A percentile compares a stretch with the other conserved stretches of the same genome.
Evolutionary conservation across 1,284 basidiomycete species (phyloP).

Genomic region (Ganoderma multipileum): DNA sequence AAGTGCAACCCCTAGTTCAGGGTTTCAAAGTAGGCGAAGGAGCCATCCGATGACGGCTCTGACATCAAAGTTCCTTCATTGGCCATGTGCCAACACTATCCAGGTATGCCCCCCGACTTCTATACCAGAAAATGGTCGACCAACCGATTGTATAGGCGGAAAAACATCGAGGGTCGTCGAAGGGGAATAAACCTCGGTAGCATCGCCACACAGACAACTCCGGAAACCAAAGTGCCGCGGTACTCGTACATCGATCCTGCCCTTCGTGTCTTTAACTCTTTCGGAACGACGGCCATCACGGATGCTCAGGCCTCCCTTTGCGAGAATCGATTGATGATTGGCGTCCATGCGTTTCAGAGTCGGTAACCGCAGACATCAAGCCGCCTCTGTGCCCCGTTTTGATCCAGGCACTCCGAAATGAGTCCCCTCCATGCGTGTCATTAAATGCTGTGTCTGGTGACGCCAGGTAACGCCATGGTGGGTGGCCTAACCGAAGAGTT

Average conservation of each 20-base stretch:
- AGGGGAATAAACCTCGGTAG: not conserved
- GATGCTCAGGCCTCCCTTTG: not conserved
- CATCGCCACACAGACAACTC: too few relatives aligned
- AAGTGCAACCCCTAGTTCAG: too few relatives aligned
- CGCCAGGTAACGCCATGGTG: not conserved
- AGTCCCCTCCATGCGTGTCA: not conserved
- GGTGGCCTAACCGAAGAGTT: not conserved
- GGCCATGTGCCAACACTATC: too few relatives aligned
- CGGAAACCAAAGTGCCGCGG: too few relatives aligned
- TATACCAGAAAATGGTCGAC: too few relatives aligned
- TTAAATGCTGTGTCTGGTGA: not conserved
- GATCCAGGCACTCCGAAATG: not conserved
- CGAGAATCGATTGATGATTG: not conserved
- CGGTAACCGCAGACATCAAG: not conserved
- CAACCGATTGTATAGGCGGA: too few relatives aligned
- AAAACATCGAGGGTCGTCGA: not conserved
- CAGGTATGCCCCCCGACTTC: too few relatives aligned
- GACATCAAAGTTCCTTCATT: too few relatives aligned
- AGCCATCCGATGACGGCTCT: too few relatives aligned
- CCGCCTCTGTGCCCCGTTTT: not conserved
- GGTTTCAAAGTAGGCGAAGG: too few relatives aligned
- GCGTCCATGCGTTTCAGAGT: not conserved
- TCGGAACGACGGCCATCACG: not conserved
- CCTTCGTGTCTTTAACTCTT: not conserved
- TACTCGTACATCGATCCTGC: too few relatives aligned